Conservation (phyloP, 305 asterid genomes). For the Rubia balearica region DNA sequence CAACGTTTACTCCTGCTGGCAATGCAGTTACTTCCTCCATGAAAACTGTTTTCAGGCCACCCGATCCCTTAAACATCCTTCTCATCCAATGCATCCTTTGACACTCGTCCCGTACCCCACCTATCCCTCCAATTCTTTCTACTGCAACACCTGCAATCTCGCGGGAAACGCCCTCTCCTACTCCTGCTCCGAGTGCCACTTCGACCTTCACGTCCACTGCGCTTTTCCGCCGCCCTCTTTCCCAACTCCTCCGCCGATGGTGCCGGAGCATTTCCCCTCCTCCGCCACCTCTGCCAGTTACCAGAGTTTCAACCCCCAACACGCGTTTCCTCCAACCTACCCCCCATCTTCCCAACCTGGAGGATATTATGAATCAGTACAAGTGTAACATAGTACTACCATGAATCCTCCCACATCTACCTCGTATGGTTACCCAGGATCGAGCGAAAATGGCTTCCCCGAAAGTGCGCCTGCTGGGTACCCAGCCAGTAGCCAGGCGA, state of each 20-base stretch:
- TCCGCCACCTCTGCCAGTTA: constrained; percentile 11
- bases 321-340: constrained; percentile 2
- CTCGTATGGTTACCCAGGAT: neutral
- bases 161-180: constrained; percentile 51
- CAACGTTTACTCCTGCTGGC: constrained; percentile 49
- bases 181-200: constrained; percentile 51
- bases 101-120: constrained; percentile 58
- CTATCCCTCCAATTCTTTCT: constrained; percentile 45
- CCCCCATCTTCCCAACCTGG: neutral
- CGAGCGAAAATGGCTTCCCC: neutral
- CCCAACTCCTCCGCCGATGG: constrained; percentile 2
- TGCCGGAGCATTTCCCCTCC: constrained; percentile 5
- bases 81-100: constrained; percentile 55
- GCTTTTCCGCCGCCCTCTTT: constrained; percentile 25
- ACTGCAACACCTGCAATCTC: constrained; percentile 47
- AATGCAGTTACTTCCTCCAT: constrained; percentile 54
- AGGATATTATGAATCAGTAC: constrained; percentile 16
- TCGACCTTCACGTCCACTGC: constrained; percentile 62
- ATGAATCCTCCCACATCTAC: constrained; percentile 11
- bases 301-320: neutral
- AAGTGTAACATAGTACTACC: constrained; percentile 20
- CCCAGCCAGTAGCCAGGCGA: neutral
- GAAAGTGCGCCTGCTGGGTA: constrained; percentile 9
- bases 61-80: constrained; percentile 43
- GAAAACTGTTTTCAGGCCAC: constrained; percentile 49